Evolutionary conservation across 768 basidiomycete genomes (phyloP).

Genomic region (Tubosaeta brunneosetosa): DNA sequence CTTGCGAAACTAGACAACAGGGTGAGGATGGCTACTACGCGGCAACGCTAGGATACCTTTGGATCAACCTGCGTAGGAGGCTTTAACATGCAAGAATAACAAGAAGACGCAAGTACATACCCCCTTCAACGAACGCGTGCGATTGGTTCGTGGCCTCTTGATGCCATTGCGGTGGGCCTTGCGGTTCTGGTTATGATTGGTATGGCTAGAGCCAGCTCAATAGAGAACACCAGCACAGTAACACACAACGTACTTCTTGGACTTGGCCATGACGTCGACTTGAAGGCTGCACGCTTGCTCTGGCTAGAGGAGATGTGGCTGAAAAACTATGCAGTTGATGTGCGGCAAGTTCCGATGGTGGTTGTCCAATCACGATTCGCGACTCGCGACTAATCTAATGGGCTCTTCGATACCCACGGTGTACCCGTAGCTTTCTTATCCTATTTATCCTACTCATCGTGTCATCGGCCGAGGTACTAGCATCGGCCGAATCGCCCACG

Average conservation of each 20-base stretch:
- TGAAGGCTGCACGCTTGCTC: neutral
- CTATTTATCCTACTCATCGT: no score
- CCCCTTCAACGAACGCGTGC: conserved; percentile 82
- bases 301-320: conserved; percentile 23
- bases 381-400: no score
- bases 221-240: conserved; percentile 1
- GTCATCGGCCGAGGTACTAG: conserved; percentile 10
- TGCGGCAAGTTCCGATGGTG: conserved; percentile 20
- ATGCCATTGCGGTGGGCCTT: conserved; percentile 99
- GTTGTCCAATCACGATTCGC: no score
- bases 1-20: conserved; percentile 65
- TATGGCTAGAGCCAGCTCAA: conserved; percentile 51
- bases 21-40: neutral
- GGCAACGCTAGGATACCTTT: conserved; percentile 48
- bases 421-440: no score
- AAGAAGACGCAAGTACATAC: conserved; percentile 48
- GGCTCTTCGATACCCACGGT: no score
- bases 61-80: conserved; percentile 58
- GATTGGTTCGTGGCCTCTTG: conserved; percentile 70
- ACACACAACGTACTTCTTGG: conserved; percentile 74
- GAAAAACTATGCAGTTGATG: conserved; percentile 30
- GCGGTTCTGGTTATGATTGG: conserved; percentile 93
- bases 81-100: neutral
- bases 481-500: conserved; percentile 11
- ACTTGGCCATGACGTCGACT: conserved; percentile 79